Evolutionary conservation across 106 monocot genomes (phyloP).

Genomic region (Narthecium ossifragum): DNA sequence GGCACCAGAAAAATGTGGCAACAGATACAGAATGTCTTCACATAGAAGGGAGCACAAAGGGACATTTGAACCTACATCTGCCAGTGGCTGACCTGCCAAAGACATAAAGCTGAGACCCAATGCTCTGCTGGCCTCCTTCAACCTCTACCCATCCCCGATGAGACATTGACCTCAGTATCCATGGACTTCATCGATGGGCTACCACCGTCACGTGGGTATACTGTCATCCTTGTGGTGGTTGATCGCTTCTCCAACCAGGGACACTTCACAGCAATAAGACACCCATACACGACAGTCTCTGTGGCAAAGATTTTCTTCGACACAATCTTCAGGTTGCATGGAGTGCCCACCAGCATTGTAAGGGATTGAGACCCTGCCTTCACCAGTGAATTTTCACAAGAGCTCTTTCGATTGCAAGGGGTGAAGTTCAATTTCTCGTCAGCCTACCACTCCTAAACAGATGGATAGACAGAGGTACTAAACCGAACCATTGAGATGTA

Average conservation of each 20-base stretch:
- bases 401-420: neutral
- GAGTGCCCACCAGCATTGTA: neutral
- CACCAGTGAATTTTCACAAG: neutral
- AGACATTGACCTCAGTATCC: neutral
- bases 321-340: neutral
- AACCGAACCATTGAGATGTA: no score
- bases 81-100: no score
- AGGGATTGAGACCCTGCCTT: neutral
- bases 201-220: neutral
- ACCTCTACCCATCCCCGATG: constrained; percentile 1
- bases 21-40: no score
- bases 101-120: no score
- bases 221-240: constrained; percentile 2
- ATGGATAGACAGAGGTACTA: no score
- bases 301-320: neutral
- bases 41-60: no score
- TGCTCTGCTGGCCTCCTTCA: no score
- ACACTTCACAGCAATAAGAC: neutral
- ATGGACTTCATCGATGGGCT: constrained; percentile 8
- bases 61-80: no score
- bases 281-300: neutral
- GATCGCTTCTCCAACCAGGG: neutral
- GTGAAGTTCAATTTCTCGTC: no score
- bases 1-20: no score
- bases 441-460: no score